Evolutionary conservation across 2,329 filamentous ascomycete genomes (phyloP), one percentile per base, ranked within the genome.

Genomic region (Xylariales sp.): DNA sequence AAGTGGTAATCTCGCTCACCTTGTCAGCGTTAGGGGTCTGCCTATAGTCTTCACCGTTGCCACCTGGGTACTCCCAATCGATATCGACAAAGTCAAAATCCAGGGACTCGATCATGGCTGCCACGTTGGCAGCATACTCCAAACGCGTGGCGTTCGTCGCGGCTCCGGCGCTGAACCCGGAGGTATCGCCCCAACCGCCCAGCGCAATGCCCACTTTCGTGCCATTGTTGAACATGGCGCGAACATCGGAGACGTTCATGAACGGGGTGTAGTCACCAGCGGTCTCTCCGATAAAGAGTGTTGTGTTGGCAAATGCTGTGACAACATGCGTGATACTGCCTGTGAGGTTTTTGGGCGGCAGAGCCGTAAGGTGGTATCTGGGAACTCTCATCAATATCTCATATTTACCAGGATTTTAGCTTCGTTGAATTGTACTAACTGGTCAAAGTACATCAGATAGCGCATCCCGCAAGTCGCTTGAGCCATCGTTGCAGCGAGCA

Each of bases 1-100:
- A 88, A 2, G 75, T 76, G 18, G 72, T 62, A 41, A 86, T 76
- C 55, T 88, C 81, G 60, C 70, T 73, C 10, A 60, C 61, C 43
- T 81, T 81, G 19, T 72, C 57, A 0, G 67, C 65, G 54, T 87
- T 88, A 12, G 79, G 76, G 8, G 72, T 63, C 29, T 71, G 52
- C 48, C 78, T 85, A 64, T 88, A 87, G 59, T 87, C 81, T 15
- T 78, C 73, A 24, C 81, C 81, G 44, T 87, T 87, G 17, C 83
- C 83, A 14, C 73, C 73, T 4, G 74, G 73, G 45, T 76, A 79
- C 49, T 78, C 82, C 80, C 81, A 86, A 48, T 86, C 82, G 32
- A 86, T 61, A 55, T 82, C 85, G 51, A 89, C 83, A 12, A 81
- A 81, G 2, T 89, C 85, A 11, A 81, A 81, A 0, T 77, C 78